These are phyloP conservation scores for Nyctanthes arbortristis DNA, from an alignment of 257 asterid species.

Conservation along the genomic window DNA sequence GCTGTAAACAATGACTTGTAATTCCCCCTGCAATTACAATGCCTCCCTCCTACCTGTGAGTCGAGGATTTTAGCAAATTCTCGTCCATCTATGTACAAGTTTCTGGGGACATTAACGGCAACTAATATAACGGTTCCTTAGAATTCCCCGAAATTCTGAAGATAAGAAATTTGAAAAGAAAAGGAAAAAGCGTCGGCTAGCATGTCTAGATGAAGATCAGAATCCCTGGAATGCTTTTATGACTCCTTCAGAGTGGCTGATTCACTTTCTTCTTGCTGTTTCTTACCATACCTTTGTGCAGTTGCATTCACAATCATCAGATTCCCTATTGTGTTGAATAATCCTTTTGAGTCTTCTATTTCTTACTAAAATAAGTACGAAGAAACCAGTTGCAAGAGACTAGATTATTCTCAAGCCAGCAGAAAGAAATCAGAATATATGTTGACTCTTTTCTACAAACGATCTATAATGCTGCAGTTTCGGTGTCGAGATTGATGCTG, in stretches of 20 bases:
- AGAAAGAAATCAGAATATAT: no score
- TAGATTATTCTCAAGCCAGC: no score
- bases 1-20: background rate
- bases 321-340: no score
- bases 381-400: no score
- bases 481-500: no score
- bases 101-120: conserved; percentile 33
- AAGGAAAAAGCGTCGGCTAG: background rate
- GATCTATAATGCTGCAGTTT: no score
- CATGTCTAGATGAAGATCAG: conserved; percentile 20
- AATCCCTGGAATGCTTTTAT: conserved; percentile 21
- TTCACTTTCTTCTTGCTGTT: conserved; percentile 64
- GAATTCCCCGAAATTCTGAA: conserved; percentile 27
- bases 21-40: background rate
- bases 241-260: conserved; percentile 54
- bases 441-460: no score
- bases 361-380: no score
- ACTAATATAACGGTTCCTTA: conserved; percentile 24
- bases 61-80: conserved; percentile 13
- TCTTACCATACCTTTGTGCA: conserved; percentile 64
- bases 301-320: conserved; percentile 75
- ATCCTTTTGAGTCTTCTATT: no score
- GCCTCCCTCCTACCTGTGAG: background rate
- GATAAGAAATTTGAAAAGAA: background rate
- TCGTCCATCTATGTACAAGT: conserved; percentile 24